Base-by-base conservation (phyloP, 1,284 basidiomycete species). In the Rhodotorula sp. region DNA sequence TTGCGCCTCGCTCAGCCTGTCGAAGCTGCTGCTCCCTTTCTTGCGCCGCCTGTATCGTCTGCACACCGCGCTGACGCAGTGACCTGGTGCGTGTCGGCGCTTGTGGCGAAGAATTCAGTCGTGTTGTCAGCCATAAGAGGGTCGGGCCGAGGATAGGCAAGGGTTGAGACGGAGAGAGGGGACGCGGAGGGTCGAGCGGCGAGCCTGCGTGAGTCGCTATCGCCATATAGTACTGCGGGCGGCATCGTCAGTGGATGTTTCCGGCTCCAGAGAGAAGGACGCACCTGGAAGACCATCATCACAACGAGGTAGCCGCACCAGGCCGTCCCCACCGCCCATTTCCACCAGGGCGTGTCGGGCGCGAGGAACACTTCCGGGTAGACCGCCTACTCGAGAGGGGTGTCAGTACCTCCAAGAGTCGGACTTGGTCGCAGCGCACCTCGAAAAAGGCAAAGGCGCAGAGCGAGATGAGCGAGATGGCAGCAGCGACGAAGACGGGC, bases 401-500 rank as follows among this genome's bases (percentile, higher is more conserved):
- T 0, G 52, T 55, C 48, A 50, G 49, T 5, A 4, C 4, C 5
- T 16, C 8, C 42, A 12, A 7, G 1, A n/a, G 12, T 41, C 45
- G 67, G 27, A 27, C 61, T n/a, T 50, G 57, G 9, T 9, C 14
- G 5, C 14, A n/a, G 12, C 48, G 61, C 70, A 52, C 61, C 44
- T 76, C 68, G 60, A 74, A 93, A 81, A 97, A 98, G 72, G 87
- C 89, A 72, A 92, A 77, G 0, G 87, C 85, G 41, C 92, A 93
- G 1, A 85, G 79, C 5, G 84, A 81, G 52, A 95, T 88, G 56
- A 98, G 85, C 10, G 88, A 75, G 74, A 89, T 84, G 21, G 93
- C 94, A 41, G 94, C 83, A 0, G 82, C 85, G 63, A 98, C 87
- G 81, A 98, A 98, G 77, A 91, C 86, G 0, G 94, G 94, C 0